Conservation (phyloP, 352 stramenopile species). For the Pythium oligandrum region DNA sequence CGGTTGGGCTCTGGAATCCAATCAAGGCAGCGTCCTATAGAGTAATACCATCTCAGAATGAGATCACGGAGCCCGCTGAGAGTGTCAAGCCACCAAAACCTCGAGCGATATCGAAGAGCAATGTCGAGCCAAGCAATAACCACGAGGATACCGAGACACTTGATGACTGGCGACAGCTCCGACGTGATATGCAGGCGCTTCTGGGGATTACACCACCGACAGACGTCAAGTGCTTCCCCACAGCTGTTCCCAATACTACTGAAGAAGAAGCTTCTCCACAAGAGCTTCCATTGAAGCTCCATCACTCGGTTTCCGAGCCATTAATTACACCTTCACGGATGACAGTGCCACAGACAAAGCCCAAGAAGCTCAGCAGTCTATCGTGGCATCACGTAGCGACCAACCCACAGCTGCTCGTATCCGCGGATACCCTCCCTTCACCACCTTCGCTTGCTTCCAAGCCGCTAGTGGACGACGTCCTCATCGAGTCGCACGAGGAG, state of each 20-base stretch:
- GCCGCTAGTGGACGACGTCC: no score
- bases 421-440: constrained; percentile 1
- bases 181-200: constrained; percentile 26
- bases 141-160: not conserved
- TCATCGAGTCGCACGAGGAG: no score
- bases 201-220: constrained; percentile 9
- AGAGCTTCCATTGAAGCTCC: no score
- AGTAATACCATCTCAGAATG: no score
- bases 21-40: constrained; percentile 13
- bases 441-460: not conserved
- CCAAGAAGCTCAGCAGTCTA: not conserved
- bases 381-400: constrained; percentile 42
- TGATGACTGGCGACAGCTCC: constrained; percentile 33
- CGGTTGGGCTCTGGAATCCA: constrained; percentile 36
- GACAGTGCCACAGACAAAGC: not conserved
- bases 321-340: not conserved
- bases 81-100: no score
- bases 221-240: constrained; percentile 25
- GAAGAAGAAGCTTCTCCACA: no score
- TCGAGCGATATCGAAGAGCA: no score
- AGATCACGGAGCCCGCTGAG: no score
- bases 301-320: no score
- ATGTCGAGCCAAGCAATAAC: constrained; percentile 1
- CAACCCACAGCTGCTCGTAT: constrained; percentile 43
- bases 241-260: not conserved